Conservation (phyloP, 2,329 filamentous ascomycete genomes). For the Ophiostoma sp. region DNA sequence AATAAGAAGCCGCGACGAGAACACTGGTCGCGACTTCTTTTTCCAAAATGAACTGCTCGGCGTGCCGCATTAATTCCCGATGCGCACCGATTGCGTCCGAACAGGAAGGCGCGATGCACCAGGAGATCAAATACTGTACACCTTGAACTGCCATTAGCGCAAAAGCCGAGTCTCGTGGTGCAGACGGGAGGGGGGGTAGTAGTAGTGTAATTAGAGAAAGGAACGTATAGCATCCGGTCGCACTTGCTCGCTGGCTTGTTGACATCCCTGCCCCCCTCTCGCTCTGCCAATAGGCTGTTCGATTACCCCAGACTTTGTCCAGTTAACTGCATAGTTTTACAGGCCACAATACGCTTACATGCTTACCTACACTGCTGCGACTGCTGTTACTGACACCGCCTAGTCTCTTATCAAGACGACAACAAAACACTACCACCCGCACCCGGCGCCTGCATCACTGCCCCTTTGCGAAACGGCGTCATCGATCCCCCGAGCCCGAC, state of each 20-base stretch:
- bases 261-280: not conserved
- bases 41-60: not conserved
- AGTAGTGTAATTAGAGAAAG: not conserved
- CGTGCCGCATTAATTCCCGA: not conserved
- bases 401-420: not conserved
- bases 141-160: not conserved
- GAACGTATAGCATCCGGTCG: slow-evolving; percentile 1
- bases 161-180: not conserved
- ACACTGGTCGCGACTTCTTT: not conserved
- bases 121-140: not conserved
- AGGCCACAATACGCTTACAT: not conserved
- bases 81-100: not conserved
- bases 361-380: not conserved
- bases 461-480: not conserved
- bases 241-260: not conserved
- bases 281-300: not conserved
- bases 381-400: not conserved
- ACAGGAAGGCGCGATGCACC: slow-evolving; percentile 5
- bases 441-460: not conserved
- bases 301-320: slow-evolving; percentile 9
- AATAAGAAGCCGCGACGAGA: not conserved
- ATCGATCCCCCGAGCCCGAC: slow-evolving; percentile 1
- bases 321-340: not conserved
- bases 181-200: not conserved
- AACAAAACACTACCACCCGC: not conserved